phyloP scores from a whole-genome alignment of 1,284 basidiomycete species.

The Rugosomyces carneus region DNA sequence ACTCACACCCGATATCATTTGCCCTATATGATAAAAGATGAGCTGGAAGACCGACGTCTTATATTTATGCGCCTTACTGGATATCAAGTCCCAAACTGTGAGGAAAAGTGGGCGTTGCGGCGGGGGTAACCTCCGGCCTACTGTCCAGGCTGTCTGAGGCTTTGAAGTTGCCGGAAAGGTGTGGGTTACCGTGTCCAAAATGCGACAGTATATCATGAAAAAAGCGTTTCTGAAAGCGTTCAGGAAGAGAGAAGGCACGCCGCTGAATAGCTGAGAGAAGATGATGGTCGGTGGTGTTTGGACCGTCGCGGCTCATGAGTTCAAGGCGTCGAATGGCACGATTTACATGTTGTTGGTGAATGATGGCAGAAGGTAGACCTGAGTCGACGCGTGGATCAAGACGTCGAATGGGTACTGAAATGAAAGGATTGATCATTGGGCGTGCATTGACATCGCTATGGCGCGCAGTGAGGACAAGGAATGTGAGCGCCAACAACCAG shows the following conservation, averaged over 20 bases:
- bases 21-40: constrained; percentile 14
- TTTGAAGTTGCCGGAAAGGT: constrained; percentile 1
- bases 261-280: constrained; percentile 16
- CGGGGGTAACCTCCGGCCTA: constrained; percentile 8
- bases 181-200: not conserved
- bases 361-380: constrained; percentile 12
- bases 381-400: not conserved
- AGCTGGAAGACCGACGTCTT: not conserved
- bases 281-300: constrained; percentile 14
- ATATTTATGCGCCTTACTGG: no score
- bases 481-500: constrained; percentile 5
- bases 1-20: constrained; percentile 25
- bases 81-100: constrained; percentile 18
- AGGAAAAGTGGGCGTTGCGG: constrained; percentile 15
- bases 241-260: constrained; percentile 14
- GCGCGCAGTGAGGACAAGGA: constrained; percentile 1
- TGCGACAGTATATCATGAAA: constrained; percentile 8
- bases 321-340: constrained; percentile 23
- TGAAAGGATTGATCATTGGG: constrained; percentile 7
- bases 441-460: constrained; percentile 2
- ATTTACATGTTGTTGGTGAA: constrained; percentile 28
- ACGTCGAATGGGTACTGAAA: constrained; percentile 14
- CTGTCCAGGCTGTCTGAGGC: not conserved
- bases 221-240: constrained; percentile 17
- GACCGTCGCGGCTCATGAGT: constrained; percentile 16